These are phyloP conservation scores for Paxillus ammoniavirescens DNA, from an alignment of 768 basidiomycete genomes.

Conservation along the genomic window DNA sequence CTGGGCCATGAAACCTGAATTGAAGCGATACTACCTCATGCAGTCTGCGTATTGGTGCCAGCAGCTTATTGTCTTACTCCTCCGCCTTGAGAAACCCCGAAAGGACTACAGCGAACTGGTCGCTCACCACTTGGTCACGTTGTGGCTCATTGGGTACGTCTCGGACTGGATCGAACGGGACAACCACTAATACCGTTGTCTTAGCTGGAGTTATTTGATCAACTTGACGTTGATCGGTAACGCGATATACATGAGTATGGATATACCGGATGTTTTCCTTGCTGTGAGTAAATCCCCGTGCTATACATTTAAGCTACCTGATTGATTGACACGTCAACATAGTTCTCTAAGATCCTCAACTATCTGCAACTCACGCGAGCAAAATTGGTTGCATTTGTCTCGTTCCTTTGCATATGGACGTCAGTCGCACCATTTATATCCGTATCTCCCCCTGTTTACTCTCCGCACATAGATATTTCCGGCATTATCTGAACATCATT, in stretches of 20 bases:
- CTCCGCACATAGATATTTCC: constrained; percentile 68
- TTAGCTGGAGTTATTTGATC: constrained; percentile 79
- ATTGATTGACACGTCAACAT: constrained; percentile 5
- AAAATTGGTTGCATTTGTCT: constrained; percentile 59
- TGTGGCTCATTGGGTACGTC: constrained; percentile 88
- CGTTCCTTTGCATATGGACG: constrained; percentile 80
- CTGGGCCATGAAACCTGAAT: constrained; percentile 78
- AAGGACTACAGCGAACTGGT: constrained; percentile 89
- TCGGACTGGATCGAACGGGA: not conserved
- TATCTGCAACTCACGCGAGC: constrained; percentile 71
- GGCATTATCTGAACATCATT: constrained; percentile 83
- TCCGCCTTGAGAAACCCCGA: constrained; percentile 90
- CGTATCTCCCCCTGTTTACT: not conserved
- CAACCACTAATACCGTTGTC: not conserved
- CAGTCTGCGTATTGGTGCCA: constrained; percentile 95
- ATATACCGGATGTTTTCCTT: constrained; percentile 86
- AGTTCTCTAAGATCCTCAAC: constrained; percentile 87
- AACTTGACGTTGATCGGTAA: constrained; percentile 88
- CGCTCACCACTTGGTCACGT: constrained; percentile 87
- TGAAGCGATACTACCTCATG: constrained; percentile 93
- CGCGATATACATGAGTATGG: constrained; percentile 95
- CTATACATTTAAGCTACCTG: not conserved
- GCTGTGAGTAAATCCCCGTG: constrained; percentile 51
- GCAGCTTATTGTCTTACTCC: constrained; percentile 81
- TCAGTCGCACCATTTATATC: constrained; percentile 38